Evolutionary conservation across 331 rosid genomes (phyloP).

Genomic region (Acacia pycnantha): DNA sequence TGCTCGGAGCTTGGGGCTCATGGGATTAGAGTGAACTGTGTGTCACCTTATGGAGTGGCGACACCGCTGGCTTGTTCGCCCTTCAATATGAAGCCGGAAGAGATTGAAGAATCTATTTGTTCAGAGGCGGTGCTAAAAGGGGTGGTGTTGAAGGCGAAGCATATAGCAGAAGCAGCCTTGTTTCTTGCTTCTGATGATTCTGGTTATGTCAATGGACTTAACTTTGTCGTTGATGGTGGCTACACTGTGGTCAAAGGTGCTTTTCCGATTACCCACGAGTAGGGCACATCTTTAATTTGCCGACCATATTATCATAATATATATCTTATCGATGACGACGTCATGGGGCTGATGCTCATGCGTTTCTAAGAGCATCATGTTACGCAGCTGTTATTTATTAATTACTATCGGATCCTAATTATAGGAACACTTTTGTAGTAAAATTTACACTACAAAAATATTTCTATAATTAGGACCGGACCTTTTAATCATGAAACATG

Average conservation of each 20-base stretch:
- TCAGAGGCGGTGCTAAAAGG: neutral
- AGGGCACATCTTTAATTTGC: neutral
- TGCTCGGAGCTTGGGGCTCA: neutral
- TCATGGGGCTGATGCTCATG: no score
- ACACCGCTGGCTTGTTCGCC: neutral
- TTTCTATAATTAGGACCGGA: no score
- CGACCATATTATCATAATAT: no score
- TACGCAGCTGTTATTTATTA: no score
- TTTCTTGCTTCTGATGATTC: slow-evolving; percentile 2
- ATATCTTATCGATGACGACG: no score
- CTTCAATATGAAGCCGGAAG: neutral
- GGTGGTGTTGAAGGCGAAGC: neutral
- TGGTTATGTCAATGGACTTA: neutral
- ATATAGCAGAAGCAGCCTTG: neutral
- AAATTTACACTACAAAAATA: no score
- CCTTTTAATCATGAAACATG: no score
- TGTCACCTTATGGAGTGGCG: neutral
- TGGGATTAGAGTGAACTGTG: neutral
- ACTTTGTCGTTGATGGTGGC: neutral
- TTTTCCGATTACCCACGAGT: neutral
- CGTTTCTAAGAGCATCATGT: no score
- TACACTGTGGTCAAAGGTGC: neutral
- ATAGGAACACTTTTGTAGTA: no score
- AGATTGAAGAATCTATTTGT: neutral
- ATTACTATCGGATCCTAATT: no score